phyloP scores from a whole-genome alignment of 306 rosid genomes.

The Adenanthera pavonina region DNA sequence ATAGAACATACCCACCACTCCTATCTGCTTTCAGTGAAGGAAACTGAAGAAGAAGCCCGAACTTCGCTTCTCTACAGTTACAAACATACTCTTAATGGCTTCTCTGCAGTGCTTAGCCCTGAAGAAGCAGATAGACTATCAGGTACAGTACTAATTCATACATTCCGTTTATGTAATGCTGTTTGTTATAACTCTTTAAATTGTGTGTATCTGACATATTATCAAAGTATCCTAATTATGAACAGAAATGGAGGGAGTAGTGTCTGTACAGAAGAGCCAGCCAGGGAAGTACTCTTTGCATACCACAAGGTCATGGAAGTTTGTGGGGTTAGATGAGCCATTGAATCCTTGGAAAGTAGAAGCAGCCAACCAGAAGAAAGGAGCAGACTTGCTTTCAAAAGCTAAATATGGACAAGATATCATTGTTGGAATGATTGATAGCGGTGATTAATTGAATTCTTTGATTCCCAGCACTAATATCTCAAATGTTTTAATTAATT shows the following conservation, averaged over 20 bases:
- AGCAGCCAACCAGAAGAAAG: slow-evolving; percentile 27
- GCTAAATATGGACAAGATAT: slow-evolving; percentile 66
- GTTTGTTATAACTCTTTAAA: too few species aligned
- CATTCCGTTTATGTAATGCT: too few species aligned
- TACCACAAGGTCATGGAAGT: slow-evolving; percentile 71
- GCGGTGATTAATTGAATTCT: slow-evolving; percentile 44
- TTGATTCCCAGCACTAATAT: too few species aligned
- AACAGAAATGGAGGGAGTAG: slow-evolving; percentile 68
- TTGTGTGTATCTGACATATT: too few species aligned
- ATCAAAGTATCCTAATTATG: neutral
- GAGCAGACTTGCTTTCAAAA: slow-evolving; percentile 47
- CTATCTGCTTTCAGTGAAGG: slow-evolving; percentile 66
- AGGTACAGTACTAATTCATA: slow-evolving; percentile 45
- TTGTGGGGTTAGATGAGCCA: slow-evolving; percentile 51
- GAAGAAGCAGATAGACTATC: slow-evolving; percentile 70
- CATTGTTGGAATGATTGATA: slow-evolving; percentile 75
- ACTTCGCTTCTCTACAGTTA: slow-evolving; percentile 80
- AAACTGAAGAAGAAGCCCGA: slow-evolving; percentile 63
- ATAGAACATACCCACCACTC: slow-evolving; percentile 68
- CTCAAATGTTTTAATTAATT: neutral
- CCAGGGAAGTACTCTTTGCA: slow-evolving; percentile 51
- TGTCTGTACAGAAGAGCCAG: slow-evolving; percentile 44
- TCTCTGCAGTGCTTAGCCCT: slow-evolving; percentile 81
- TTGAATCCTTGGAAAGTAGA: slow-evolving; percentile 20
- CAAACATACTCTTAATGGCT: slow-evolving; percentile 85